These are phyloP conservation scores for Leucoagaricus sp. DNA, from an alignment of 1,284 basidiomycete genomes.

Conservation along the genomic window DNA sequence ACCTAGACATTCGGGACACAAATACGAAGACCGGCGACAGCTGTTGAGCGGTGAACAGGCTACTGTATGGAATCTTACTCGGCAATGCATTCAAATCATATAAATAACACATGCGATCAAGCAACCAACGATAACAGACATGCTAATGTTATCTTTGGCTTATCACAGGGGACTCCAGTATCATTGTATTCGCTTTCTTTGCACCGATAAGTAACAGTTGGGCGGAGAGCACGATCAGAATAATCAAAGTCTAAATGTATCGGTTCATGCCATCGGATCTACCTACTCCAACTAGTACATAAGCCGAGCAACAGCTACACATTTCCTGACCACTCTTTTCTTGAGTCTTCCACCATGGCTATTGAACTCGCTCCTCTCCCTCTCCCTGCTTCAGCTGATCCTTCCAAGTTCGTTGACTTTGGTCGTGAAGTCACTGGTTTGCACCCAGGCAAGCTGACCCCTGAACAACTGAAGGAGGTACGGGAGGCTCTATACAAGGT, in stretches of 20 bases:
- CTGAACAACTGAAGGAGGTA: slow-evolving; percentile 60
- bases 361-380: slow-evolving; percentile 59
- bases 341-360: slow-evolving; percentile 41
- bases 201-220: neutral
- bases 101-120: neutral
- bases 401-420: slow-evolving; percentile 59
- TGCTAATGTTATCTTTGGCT: neutral
- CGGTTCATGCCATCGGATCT: neutral
- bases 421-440: slow-evolving; percentile 67
- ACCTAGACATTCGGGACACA: neutral
- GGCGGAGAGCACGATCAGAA: neutral
- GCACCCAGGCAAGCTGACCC: slow-evolving; percentile 54
- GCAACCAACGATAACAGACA: neutral
- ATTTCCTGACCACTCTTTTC: neutral
- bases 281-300: neutral
- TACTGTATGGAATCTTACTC: neutral
- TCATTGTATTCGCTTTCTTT: neutral
- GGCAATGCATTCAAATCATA: neutral
- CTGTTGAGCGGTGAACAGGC: neutral
- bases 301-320: neutral
- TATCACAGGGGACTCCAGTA: no score
- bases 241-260: slow-evolving; percentile 3
- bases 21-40: neutral
- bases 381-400: slow-evolving; percentile 59
- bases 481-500: slow-evolving; percentile 71